A percentile compares a stretch with the other conserved stretches of the same genome.
Conservation (phyloP, 225 moss, liverwort and hornwort species). For the Bryum argenteum region DNA sequence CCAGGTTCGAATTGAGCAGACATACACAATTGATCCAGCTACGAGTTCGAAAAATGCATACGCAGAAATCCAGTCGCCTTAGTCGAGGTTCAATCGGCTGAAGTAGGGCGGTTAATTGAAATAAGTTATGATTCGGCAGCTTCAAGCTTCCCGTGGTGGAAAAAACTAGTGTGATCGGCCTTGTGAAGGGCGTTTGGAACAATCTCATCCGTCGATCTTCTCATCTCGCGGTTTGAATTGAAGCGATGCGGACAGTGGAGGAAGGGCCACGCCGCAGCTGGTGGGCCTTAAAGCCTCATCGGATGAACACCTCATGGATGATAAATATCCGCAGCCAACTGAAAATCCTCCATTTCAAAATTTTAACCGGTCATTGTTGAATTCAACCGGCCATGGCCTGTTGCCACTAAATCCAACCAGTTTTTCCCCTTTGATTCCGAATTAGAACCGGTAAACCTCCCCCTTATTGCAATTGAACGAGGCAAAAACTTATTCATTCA, state of each 20-base stretch:
- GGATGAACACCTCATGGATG: neutral
- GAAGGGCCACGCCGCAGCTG: conserved; percentile 14
- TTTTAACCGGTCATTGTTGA: too few relatives aligned
- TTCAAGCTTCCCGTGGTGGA: neutral
- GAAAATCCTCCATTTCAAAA: too few relatives aligned
- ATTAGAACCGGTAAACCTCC: too few relatives aligned
- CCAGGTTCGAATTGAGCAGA: neutral
- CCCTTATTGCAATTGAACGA: too few relatives aligned
- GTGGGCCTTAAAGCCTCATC: neutral
- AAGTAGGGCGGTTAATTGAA: neutral
- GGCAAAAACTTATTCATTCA: too few relatives aligned
- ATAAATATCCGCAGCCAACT: neutral
- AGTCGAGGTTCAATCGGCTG: too few relatives aligned
- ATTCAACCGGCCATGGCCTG: too few relatives aligned
- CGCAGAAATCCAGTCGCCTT: too few relatives aligned
- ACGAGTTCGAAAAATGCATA: neutral
- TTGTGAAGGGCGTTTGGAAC: neutral
- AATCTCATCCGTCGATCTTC: conserved; percentile 11
- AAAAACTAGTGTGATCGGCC: neutral
- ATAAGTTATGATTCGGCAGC: too few relatives aligned
- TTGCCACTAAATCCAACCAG: too few relatives aligned
- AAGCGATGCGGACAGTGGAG: neutral
- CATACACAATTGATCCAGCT: neutral
- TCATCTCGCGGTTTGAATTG: neutral
- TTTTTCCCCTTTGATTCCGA: too few relatives aligned